Evolutionary conservation across 2,329 filamentous ascomycete genomes (phyloP).

Genomic region (Scorias spongiosa): DNA sequence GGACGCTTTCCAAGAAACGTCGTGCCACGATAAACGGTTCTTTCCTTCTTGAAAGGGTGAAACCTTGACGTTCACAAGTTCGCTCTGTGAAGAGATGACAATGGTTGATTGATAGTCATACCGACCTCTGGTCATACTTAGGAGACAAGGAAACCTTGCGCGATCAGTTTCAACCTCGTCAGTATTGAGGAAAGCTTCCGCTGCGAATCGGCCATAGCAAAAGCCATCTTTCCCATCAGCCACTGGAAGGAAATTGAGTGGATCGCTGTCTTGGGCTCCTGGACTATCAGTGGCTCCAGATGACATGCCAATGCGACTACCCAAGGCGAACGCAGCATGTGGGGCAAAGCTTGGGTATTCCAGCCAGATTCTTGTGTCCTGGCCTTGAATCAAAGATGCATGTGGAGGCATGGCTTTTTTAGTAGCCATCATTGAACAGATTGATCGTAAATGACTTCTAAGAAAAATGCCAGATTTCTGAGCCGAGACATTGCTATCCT

Average conservation of each 20-base stretch:
- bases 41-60: conserved; percentile 38
- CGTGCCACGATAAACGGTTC: conserved; percentile 60
- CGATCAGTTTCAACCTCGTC: conserved; percentile 52
- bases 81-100: conserved; percentile 64
- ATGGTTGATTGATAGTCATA: conserved; percentile 56
- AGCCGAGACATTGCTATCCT: conserved; percentile 3
- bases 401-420: conserved; percentile 59
- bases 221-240: conserved; percentile 61
- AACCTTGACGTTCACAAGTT: conserved; percentile 59
- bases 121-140: conserved; percentile 59
- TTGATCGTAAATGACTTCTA: conserved; percentile 42
- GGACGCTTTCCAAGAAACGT: conserved; percentile 64
- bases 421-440: conserved; percentile 69
- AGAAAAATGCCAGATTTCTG: conserved; percentile 5
- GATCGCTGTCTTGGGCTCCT: conserved; percentile 16
- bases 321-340: conserved; percentile 55
- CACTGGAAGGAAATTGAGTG: conserved; percentile 58
- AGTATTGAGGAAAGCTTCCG: conserved; percentile 60
- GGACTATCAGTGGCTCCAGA: conserved; percentile 1
- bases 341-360: conserved; percentile 59
- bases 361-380: conserved; percentile 71
- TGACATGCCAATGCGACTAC: conserved; percentile 34
- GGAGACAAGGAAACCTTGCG: conserved; percentile 54
- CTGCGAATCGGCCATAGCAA: conserved; percentile 64
- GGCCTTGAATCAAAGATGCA: conserved; percentile 54